These are phyloP conservation scores for Periconia sp. DNA, from an alignment of 2,329 filamentous ascomycete species.

Conservation along the genomic window DNA sequence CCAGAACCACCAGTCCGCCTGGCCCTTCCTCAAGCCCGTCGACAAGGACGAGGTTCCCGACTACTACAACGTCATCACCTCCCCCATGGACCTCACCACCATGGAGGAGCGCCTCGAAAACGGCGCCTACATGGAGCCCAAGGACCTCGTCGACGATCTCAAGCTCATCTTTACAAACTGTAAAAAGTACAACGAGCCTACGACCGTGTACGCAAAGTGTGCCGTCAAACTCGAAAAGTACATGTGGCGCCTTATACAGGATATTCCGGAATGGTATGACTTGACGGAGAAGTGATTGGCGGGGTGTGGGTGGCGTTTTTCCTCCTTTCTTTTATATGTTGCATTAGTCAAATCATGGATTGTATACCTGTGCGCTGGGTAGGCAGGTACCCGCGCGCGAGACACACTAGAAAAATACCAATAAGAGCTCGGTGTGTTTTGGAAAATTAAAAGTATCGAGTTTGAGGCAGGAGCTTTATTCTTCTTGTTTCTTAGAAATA, in stretches of 20 bases:
- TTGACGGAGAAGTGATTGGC: neutral
- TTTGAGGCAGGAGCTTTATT: too few relatives aligned
- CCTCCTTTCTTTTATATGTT: too few relatives aligned
- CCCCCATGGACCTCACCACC: slow-evolving; percentile 93
- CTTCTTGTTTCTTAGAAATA: too few relatives aligned
- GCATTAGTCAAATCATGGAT: too few relatives aligned
- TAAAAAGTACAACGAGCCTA: slow-evolving; percentile 94
- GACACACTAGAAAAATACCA: too few relatives aligned
- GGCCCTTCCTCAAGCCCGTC: slow-evolving; percentile 93
- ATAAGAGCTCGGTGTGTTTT: too few relatives aligned
- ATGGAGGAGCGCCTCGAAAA: slow-evolving; percentile 97
- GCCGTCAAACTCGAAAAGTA: slow-evolving; percentile 91
- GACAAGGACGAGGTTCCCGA: slow-evolving; percentile 97
- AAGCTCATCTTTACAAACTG: slow-evolving; percentile 93
- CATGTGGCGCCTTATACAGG: slow-evolving; percentile 92
- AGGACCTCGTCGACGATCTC: slow-evolving; percentile 90
- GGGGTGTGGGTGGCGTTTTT: too few relatives aligned
- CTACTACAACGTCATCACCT: slow-evolving; percentile 97
- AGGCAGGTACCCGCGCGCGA: too few relatives aligned
- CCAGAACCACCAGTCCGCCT: slow-evolving; percentile 89
- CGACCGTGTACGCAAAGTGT: slow-evolving; percentile 89
- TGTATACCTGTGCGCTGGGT: too few relatives aligned
- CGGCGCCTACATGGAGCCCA: slow-evolving; percentile 85
- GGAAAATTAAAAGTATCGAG: too few relatives aligned
- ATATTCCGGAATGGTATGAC: slow-evolving; percentile 79